Base-by-base conservation (phyloP, 805 yeast genomes). In the Zygosaccharomyces rouxii region DNA sequence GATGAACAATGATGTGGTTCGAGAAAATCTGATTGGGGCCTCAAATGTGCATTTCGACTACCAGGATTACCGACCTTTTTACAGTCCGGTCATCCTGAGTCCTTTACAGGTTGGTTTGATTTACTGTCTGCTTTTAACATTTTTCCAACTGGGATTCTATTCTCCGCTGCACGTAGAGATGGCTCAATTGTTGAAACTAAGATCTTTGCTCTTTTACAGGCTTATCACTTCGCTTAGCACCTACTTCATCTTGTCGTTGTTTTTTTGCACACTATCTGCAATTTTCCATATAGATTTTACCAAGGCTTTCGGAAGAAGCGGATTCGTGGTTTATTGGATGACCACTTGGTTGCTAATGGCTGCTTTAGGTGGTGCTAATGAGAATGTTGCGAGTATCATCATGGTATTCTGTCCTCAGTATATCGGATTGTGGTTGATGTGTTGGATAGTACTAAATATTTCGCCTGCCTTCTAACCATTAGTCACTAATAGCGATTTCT, bases 301-400 rank as follows among this genome's bases (percentile, higher is more conserved):
- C 11, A 58, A 46, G 2, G 68, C 86, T 0, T 85, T 79, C 69
- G 89, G 88, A 1, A 71, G 66, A 26, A 78, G 81, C 7, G 95
- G 95, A 0, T 86, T 86, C 64, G 74, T 86, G 35, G 81, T 86
- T 1, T 78, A 77, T 53, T 87, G 95, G 95, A 75, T 83, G 78
- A 55, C 80, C 29, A 74, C 81, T 5, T 86, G 71, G 62, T 55
- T 86, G 43, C 77, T 87, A 5, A 81, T 86, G 87, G 69, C 80
- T 53, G 87, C 90, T 0, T 84, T 85, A 30, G 95, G 95, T 50
- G 79, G 84, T 38, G 81, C 84, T 26, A 84, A 82, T 59, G 94
- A 86, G 65, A 79, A 83, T 52, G 68, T 77, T 56, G 80, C 81
- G 0, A 60, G 80, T 63, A 28, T 84, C 5, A 61, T 77, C 6